A percentile compares a stretch with the other conserved stretches of the same genome.
phyloP scores from a whole-genome alignment of 208 protist genomes.

The Blechomonas ayalai region DNA sequence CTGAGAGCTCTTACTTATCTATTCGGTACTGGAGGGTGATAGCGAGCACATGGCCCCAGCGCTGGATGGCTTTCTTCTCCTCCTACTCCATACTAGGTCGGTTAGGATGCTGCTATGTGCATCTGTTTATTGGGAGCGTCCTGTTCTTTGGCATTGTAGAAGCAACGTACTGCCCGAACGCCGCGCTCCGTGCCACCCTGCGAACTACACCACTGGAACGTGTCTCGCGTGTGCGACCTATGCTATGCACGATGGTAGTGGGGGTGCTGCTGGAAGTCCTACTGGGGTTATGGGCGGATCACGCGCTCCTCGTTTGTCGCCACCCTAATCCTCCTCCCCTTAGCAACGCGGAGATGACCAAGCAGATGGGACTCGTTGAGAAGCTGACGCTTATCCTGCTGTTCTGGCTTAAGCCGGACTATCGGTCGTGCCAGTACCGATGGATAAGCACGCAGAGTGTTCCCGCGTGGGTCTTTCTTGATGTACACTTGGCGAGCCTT shows the following conservation, averaged over 20 bases:
- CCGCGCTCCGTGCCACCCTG: background rate
- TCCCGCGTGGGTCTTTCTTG: conserved; percentile 28
- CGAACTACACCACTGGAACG: background rate
- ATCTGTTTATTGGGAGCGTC: conserved; percentile 27
- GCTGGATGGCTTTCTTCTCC: conserved; percentile 53
- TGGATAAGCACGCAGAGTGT: conserved; percentile 56
- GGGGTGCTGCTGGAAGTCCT: conserved; percentile 27
- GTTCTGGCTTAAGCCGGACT: conserved; percentile 37
- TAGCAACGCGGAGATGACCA: conserved; percentile 35
- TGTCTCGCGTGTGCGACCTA: background rate
- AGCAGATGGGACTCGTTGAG: conserved; percentile 50
- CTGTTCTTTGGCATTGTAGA: conserved; percentile 4
- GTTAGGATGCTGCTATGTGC: conserved; percentile 25
- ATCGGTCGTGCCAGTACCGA: conserved; percentile 51
- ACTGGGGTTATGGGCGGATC: conserved; percentile 17
- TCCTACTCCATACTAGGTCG: conserved; percentile 38
- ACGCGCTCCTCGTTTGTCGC: conserved; percentile 39
- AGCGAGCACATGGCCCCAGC: conserved; percentile 35
- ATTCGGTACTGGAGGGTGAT: conserved; percentile 14
- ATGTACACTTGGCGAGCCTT: conserved; percentile 44
- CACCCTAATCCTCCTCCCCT: conserved; percentile 17
- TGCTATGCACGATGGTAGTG: conserved; percentile 13
- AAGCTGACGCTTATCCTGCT: conserved; percentile 42
- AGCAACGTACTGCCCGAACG: background rate
- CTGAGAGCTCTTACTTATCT: background rate